Percentiles rank a stretch among this genome's conserved stretches.
phyloP scores from a whole-genome alignment of 2,329 filamentous ascomycete genomes.

The Penicillium freii region DNA sequence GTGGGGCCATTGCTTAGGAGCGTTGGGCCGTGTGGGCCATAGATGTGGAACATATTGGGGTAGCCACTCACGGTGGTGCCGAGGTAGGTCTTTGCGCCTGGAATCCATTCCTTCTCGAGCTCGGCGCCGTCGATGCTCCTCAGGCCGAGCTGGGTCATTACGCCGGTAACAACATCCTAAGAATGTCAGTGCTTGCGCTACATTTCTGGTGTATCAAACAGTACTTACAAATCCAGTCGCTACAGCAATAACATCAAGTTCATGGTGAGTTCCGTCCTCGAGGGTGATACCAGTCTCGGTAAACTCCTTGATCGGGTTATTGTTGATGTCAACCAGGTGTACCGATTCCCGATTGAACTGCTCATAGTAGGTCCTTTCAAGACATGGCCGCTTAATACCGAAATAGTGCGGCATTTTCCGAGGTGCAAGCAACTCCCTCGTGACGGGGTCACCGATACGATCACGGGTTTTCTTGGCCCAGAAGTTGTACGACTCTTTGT shows the following conservation, averaged over 20 bases:
- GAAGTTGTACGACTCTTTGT: constrained; percentile 56
- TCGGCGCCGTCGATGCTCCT: constrained; percentile 31
- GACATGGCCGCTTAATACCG: constrained; percentile 51
- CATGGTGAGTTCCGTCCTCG: constrained; percentile 37
- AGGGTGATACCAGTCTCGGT: constrained; percentile 42
- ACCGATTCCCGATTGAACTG: constrained; percentile 49
- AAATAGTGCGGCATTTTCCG: constrained; percentile 54
- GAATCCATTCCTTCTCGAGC: constrained; percentile 40
- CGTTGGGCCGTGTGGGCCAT: constrained; percentile 58
- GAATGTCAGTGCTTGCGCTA: neutral
- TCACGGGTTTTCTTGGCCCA: constrained; percentile 54
- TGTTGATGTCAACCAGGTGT: constrained; percentile 47
- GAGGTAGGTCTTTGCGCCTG: constrained; percentile 42
- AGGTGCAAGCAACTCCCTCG: constrained; percentile 54
- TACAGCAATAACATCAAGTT: constrained; percentile 43
- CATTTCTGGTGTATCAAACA: neutral
- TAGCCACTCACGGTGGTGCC: constrained; percentile 46
- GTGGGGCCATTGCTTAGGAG: constrained; percentile 57
- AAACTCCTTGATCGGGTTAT: constrained; percentile 45
- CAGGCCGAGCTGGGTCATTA: constrained; percentile 42
- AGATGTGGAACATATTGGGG: constrained; percentile 54
- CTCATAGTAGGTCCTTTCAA: constrained; percentile 54
- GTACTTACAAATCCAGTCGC: constrained; percentile 43
- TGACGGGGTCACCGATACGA: constrained; percentile 51
- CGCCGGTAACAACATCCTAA: constrained; percentile 43